Percentiles rank a stretch among this genome's conserved stretches.
These are phyloP conservation scores for Cinnamomum micranthum DNA, from an alignment of 164 flowering plant genomes.

Conservation along the genomic window DNA sequence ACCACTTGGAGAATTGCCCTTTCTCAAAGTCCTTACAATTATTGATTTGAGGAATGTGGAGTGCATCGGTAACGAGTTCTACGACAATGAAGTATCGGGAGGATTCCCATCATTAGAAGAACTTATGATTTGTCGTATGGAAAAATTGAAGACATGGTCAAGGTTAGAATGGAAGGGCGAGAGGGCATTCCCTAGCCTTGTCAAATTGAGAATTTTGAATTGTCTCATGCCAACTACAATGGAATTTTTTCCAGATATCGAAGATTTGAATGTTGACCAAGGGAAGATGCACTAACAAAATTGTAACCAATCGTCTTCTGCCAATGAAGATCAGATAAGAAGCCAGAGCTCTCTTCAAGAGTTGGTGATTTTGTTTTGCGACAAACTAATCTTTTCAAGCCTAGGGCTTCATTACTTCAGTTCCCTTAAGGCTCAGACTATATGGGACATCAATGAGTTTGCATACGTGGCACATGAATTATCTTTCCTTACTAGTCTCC, in stretches of 20 bases:
- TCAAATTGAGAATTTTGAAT: accelerated
- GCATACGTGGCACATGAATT: neutral
- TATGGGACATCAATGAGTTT: neutral
- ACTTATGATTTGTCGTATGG: neutral
- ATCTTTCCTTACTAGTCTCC: neutral
- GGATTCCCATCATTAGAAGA: constrained; percentile 10
- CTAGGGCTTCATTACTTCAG: constrained; percentile 7
- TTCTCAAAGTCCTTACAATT: constrained; percentile 8
- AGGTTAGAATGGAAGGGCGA: neutral
- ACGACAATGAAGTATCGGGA: no score
- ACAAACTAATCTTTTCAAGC: constrained; percentile 2
- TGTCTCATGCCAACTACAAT: neutral
- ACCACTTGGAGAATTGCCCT: constrained; percentile 18
- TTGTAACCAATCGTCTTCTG: neutral
- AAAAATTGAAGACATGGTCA: constrained; percentile 4
- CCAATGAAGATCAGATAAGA: neutral
- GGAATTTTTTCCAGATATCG: neutral
- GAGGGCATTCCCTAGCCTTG: neutral
- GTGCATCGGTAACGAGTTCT: neutral
- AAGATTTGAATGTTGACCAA: neutral
- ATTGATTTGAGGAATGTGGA: neutral
- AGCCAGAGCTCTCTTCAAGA: neutral
- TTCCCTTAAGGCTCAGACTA: neutral
- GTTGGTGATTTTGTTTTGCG: neutral
- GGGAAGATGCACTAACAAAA: no score